Evolutionary conservation across 768 basidiomycete species (phyloP).

Genomic region (Termitomyces sp.): DNA sequence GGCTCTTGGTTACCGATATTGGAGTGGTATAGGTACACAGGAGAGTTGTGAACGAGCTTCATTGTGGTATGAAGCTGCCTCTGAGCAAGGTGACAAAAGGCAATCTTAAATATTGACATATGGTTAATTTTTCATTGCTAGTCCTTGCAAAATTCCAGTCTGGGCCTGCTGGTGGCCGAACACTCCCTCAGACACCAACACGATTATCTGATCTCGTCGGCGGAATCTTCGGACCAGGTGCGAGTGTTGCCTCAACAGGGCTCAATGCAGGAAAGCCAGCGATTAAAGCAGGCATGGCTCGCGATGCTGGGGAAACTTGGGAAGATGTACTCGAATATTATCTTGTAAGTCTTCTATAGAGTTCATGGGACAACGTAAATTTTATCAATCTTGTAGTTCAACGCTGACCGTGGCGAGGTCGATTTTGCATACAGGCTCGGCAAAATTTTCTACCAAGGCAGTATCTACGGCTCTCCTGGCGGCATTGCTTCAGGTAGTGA

Average conservation of each 20-base stretch:
- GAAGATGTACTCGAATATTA: conserved; percentile 91
- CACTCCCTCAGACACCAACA: conserved; percentile 76
- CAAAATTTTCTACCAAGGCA: conserved; percentile 95
- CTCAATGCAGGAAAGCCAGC: conserved; percentile 64
- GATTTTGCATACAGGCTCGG: conserved; percentile 89
- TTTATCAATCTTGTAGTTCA: conserved; percentile 54
- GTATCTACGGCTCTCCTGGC: conserved; percentile 73
- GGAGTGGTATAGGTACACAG: conserved; percentile 90
- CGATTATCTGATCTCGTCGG: conserved; percentile 86
- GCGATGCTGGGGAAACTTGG: conserved; percentile 90
- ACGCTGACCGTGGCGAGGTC: conserved; percentile 87
- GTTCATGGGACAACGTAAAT: background rate
- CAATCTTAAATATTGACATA: background rate
- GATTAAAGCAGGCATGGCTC: conserved; percentile 78
- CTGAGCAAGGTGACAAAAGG: conserved; percentile 60
- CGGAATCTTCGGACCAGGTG: conserved; percentile 92
- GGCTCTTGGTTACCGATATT: conserved; percentile 90
- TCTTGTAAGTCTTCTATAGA: conserved; percentile 42
- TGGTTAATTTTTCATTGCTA: conserved; percentile 17
- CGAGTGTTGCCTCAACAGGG: conserved; percentile 89
- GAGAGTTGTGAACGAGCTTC: conserved; percentile 83
- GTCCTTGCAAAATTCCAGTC: conserved; percentile 78
- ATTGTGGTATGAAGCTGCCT: conserved; percentile 86
- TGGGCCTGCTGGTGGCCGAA: conserved; percentile 89
- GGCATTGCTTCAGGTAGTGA: conserved; percentile 86